A percentile compares a stretch with the other conserved stretches of the same genome.
Conservation (phyloP, 2,329 filamentous ascomycete species). For the Trichoderma afroharzianum region DNA sequence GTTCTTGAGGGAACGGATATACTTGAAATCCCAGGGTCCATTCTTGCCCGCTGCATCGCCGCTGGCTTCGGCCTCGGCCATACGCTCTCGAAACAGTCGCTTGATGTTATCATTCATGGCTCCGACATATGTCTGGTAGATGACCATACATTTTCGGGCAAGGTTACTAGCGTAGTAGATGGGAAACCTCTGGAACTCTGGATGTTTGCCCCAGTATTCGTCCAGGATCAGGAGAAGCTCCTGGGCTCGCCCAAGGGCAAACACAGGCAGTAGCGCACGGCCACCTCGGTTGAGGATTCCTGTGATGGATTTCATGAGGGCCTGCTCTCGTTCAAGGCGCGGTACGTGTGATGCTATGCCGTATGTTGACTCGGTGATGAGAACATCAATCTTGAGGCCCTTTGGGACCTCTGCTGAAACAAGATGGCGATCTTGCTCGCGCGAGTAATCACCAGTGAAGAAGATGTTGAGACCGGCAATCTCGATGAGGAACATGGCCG, state of each 20-base stretch:
- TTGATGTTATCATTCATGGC: slow-evolving; percentile 99
- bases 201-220: slow-evolving; percentile 91
- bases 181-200: slow-evolving; percentile 82
- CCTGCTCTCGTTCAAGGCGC: slow-evolving; percentile 83
- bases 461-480: slow-evolving; percentile 96
- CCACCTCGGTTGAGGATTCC: slow-evolving; percentile 86
- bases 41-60: slow-evolving; percentile 72
- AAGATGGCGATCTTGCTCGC: slow-evolving; percentile 91
- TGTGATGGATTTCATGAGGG: slow-evolving; percentile 93
- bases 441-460: slow-evolving; percentile 96
- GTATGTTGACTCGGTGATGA: slow-evolving; percentile 97
- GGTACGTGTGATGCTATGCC: slow-evolving; percentile 93
- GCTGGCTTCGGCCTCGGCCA: slow-evolving; percentile 82
- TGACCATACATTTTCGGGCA: slow-evolving; percentile 94
- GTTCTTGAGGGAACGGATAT: slow-evolving; percentile 85
- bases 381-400: slow-evolving; percentile 86
- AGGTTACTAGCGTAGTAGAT: slow-evolving; percentile 98
- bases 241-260: slow-evolving; percentile 89
- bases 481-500: slow-evolving; percentile 97
- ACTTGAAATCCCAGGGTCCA: slow-evolving; percentile 95
- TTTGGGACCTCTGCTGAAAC: slow-evolving; percentile 89
- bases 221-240: slow-evolving; percentile 92
- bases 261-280: slow-evolving; percentile 89
- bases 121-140: slow-evolving; percentile 96
- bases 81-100: slow-evolving; percentile 84